phyloP scores from a whole-genome alignment of 2,329 filamentous ascomycete species.

The Colletotrichum camelliae region DNA sequence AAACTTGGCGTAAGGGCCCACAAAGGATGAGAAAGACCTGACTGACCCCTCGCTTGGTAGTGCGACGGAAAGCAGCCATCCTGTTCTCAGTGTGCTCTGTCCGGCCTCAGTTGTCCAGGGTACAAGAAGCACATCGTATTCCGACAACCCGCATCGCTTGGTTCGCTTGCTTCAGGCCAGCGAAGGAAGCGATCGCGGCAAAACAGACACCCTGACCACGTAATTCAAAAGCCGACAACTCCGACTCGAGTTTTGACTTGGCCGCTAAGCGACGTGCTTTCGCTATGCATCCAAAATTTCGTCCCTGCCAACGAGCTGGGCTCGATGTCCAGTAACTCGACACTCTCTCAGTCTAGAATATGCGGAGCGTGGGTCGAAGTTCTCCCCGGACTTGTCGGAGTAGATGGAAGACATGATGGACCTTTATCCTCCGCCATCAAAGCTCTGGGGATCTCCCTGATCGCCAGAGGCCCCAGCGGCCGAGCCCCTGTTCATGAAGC shows the following conservation, averaged over 20 bases:
- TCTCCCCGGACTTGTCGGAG: conserved; percentile 32
- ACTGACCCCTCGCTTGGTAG: conserved; percentile 5
- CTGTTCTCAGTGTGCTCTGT: conserved; percentile 28
- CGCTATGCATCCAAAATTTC: conserved; percentile 28
- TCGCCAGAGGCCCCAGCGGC: conserved; percentile 24
- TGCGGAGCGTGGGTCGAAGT: conserved; percentile 46
- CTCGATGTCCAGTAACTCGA: not conserved
- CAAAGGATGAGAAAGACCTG: not conserved
- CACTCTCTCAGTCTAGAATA: conserved; percentile 36
- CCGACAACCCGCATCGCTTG: not conserved
- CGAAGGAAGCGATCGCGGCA: not conserved
- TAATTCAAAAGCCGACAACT: not conserved
- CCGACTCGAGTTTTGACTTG: conserved; percentile 15
- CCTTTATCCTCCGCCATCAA: conserved; percentile 34
- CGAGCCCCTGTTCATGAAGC: conserved; percentile 28
- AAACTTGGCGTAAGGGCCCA: not conserved
- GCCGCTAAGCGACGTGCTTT: conserved; percentile 29
- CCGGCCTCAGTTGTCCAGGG: conserved; percentile 25
- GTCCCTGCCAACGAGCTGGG: conserved; percentile 10
- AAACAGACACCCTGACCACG: too few relatives aligned
- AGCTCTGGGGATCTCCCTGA: conserved; percentile 36
- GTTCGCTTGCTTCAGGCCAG: not conserved
- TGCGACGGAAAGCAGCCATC: conserved; percentile 29
- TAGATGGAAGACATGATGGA: conserved; percentile 16
- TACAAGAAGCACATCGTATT: conserved; percentile 32